Percentiles rank a stretch among this genome's conserved stretches.
phyloP scores from a whole-genome alignment of 192 early-diverging fungal genomes.

The Linnemannia schmuckeri region DNA sequence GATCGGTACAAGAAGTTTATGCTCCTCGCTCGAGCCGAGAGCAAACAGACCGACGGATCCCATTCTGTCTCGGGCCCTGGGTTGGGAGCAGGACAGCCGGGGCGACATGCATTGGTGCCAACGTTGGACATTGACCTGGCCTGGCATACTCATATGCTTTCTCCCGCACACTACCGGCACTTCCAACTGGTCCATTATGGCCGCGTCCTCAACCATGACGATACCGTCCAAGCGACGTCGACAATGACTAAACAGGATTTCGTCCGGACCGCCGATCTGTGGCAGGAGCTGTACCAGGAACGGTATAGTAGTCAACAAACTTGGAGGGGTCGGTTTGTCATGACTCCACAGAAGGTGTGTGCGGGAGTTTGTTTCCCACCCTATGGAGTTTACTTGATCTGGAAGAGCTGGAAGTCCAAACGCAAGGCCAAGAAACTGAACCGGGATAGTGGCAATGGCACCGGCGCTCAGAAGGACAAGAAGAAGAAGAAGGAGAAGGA shows the following conservation, averaged over 20 bases:
- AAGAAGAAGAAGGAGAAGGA: neutral
- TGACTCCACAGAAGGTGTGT: slow-evolving; percentile 40
- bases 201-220: slow-evolving; percentile 75
- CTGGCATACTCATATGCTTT: slow-evolving; percentile 80
- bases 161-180: slow-evolving; percentile 65
- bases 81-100: slow-evolving; percentile 16
- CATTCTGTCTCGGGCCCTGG: slow-evolving; percentile 38
- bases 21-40: slow-evolving; percentile 35
- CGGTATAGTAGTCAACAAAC: slow-evolving; percentile 55
- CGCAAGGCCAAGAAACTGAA: slow-evolving; percentile 31
- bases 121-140: slow-evolving; percentile 76
- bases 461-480: neutral
- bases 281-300: slow-evolving; percentile 62
- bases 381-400: slow-evolving; percentile 36
- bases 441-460: neutral
- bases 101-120: slow-evolving; percentile 62
- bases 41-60: slow-evolving; percentile 9
- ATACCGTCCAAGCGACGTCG: slow-evolving; percentile 58
- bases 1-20: slow-evolving; percentile 49
- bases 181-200: slow-evolving; percentile 61
- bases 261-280: slow-evolving; percentile 57
- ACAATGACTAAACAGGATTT: slow-evolving; percentile 60
- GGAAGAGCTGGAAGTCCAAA: slow-evolving; percentile 37
- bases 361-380: slow-evolving; percentile 47
- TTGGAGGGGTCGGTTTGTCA: slow-evolving; percentile 16